A percentile compares a stretch with the other conserved stretches of the same genome.
Evolutionary conservation across 1,139 yeast species (phyloP).

Genomic region (Petasospora rhodanensis): DNA sequence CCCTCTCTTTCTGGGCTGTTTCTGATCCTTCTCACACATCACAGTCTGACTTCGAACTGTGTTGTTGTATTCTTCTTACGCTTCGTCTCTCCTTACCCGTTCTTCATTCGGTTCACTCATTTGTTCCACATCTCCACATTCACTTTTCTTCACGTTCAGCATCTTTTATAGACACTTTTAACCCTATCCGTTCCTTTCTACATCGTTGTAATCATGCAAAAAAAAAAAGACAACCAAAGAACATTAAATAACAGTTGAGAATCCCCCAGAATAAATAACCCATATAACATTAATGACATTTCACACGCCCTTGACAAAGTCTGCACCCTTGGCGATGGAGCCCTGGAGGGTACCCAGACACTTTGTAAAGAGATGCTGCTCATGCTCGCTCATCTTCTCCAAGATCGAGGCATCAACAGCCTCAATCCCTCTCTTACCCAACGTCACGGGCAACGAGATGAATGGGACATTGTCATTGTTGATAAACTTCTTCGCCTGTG

Average conservation of each 20-base stretch:
- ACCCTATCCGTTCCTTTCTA: too few species aligned
- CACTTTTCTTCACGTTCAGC: too few species aligned
- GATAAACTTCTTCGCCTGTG: constrained; percentile 33
- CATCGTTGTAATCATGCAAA: too few species aligned
- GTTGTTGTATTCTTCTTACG: too few species aligned
- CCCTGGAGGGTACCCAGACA: constrained; percentile 53
- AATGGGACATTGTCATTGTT: constrained; percentile 42
- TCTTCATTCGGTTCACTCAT: too few species aligned
- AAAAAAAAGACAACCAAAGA: not conserved
- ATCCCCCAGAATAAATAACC: not conserved
- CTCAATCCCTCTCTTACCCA: constrained; percentile 55
- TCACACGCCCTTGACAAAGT: constrained; percentile 35
- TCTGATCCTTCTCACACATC: too few species aligned
- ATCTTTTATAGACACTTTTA: too few species aligned
- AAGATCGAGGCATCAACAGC: constrained; percentile 46
- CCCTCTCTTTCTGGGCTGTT: too few species aligned
- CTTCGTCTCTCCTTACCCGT: too few species aligned
- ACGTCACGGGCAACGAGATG: constrained; percentile 62
- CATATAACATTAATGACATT: not conserved
- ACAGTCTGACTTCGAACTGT: too few species aligned
- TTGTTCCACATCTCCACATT: too few species aligned
- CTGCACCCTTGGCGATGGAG: constrained; percentile 58
- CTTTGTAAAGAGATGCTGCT: constrained; percentile 50
- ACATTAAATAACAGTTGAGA: not conserved
- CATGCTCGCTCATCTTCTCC: constrained; percentile 50